Conservation (phyloP, 2,329 filamentous ascomycete species). For the Diaporthe velutina region DNA sequence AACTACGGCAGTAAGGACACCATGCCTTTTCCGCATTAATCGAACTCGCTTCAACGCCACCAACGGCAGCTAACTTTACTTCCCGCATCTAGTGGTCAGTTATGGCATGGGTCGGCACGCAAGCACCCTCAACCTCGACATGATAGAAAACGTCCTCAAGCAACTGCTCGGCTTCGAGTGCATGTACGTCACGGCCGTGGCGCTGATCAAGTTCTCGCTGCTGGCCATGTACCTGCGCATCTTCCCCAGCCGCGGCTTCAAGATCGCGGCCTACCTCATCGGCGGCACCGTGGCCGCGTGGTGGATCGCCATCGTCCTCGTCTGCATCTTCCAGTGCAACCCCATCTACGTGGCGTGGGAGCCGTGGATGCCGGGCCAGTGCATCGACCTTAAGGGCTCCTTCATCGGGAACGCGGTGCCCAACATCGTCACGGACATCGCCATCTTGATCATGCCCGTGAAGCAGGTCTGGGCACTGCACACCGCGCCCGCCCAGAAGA, state of each 20-base stretch:
- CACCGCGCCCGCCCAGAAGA: constrained; percentile 30
- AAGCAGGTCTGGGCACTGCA: constrained; percentile 42
- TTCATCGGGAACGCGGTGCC: constrained; percentile 60
- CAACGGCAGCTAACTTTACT: background rate
- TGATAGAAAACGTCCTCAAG: constrained; percentile 41
- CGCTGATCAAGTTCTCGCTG: constrained; percentile 43
- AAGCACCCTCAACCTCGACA: constrained; percentile 25
- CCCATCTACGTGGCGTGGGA: constrained; percentile 54
- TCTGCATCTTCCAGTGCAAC: constrained; percentile 53
- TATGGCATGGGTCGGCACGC: constrained; percentile 40
- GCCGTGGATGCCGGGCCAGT: constrained; percentile 49
- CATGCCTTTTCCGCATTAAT: background rate
- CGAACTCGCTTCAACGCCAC: too few relatives aligned
- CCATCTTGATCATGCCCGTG: constrained; percentile 48
- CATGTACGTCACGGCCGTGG: constrained; percentile 40
- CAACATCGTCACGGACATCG: constrained; percentile 54
- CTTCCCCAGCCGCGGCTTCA: constrained; percentile 44
- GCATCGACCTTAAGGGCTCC: constrained; percentile 54
- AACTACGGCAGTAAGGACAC: constrained; percentile 40
- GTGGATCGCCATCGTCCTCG: constrained; percentile 44
- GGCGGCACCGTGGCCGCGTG: constrained; percentile 40
- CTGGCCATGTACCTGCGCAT: constrained; percentile 46
- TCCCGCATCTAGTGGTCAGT: constrained; percentile 34
- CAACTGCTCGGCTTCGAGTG: constrained; percentile 40
- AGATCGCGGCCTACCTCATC: constrained; percentile 38